A percentile compares a stretch with the other conserved stretches of the same genome.
Conservation (phyloP, 1,139 yeast species). For the Yamadazyma trypodendri region DNA sequence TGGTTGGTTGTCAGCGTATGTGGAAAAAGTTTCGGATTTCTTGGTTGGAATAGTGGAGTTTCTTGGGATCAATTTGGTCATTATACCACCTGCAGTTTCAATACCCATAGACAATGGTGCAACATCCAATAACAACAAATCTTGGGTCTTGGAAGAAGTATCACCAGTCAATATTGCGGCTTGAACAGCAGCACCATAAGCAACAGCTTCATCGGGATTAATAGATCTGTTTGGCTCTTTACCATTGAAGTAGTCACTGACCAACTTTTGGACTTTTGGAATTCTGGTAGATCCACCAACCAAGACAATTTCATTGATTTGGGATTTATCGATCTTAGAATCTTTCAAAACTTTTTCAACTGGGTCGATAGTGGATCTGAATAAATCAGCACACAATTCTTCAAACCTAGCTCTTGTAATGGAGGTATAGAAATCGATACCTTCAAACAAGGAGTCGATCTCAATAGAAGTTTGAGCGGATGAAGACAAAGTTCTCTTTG, state of each 20-base stretch:
- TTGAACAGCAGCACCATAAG: slow-evolving; percentile 47
- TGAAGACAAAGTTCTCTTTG: slow-evolving; percentile 42
- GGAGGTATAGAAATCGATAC: slow-evolving; percentile 41
- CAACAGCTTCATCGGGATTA: slow-evolving; percentile 47
- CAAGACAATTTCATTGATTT: slow-evolving; percentile 38
- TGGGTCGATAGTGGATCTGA: slow-evolving; percentile 44
- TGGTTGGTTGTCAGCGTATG: slow-evolving; percentile 95
- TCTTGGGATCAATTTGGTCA: slow-evolving; percentile 95
- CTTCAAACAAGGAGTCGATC: slow-evolving; percentile 41
- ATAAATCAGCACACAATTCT: slow-evolving; percentile 44
- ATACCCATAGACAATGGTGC: slow-evolving; percentile 93
- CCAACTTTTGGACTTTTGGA: slow-evolving; percentile 45
- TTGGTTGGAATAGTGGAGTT: slow-evolving; percentile 95
- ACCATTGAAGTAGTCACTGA: slow-evolving; percentile 45
- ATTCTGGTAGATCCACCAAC: slow-evolving; percentile 49
- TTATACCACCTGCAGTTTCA: slow-evolving; percentile 96
- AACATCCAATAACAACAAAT: slow-evolving; percentile 84
- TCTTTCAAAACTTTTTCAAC: slow-evolving; percentile 45
- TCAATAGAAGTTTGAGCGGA: slow-evolving; percentile 42
- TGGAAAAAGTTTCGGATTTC: slow-evolving; percentile 92
- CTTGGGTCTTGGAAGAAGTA: slow-evolving; percentile 73
- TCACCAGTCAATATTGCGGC: slow-evolving; percentile 73
- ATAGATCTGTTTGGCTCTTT: slow-evolving; percentile 46
- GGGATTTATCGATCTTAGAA: slow-evolving; percentile 41
- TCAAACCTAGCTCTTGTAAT: slow-evolving; percentile 47